phyloP scores from a whole-genome alignment of 2,329 filamentous ascomycete species.

The Orbilia brochopaga region DNA sequence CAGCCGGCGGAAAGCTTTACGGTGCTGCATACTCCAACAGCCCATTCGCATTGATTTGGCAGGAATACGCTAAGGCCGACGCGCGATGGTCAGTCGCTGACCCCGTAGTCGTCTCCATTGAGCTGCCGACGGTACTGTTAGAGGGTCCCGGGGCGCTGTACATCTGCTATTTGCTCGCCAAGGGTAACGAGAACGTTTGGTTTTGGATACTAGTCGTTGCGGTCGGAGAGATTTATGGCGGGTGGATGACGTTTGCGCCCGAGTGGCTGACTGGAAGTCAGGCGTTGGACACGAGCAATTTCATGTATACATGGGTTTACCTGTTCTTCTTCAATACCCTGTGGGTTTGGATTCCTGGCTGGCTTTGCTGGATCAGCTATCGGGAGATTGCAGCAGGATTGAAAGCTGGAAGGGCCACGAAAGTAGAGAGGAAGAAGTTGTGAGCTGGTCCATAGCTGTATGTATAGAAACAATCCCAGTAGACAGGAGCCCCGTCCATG shows the following conservation, averaged over 20 bases:
- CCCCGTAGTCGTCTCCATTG: conserved; percentile 68
- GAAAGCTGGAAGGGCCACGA: conserved; percentile 17
- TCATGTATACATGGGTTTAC: conserved; percentile 72
- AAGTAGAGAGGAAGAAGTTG: conserved; percentile 22
- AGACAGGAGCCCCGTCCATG: too few relatives aligned
- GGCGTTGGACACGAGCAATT: conserved; percentile 70
- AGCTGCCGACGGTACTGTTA: conserved; percentile 70
- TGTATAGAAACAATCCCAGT: background rate
- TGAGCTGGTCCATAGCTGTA: conserved; percentile 1
- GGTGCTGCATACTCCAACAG: conserved; percentile 51
- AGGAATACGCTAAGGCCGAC: conserved; percentile 72
- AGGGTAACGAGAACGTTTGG: conserved; percentile 61
- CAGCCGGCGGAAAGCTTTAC: conserved; percentile 21
- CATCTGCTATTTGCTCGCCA: conserved; percentile 68
- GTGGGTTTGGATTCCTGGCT: conserved; percentile 70
- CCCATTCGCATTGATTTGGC: conserved; percentile 69
- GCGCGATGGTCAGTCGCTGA: conserved; percentile 69
- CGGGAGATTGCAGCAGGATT: conserved; percentile 62
- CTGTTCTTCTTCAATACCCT: conserved; percentile 72
- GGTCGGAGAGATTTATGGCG: conserved; percentile 71
- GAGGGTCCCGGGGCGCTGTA: conserved; percentile 67
- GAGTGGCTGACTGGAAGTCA: conserved; percentile 70
- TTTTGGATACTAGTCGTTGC: conserved; percentile 71
- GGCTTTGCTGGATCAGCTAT: conserved; percentile 65
- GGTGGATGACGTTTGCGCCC: conserved; percentile 74